Evolutionary conservation across 768 basidiomycete species (phyloP).

Genomic region (Pulveroboletus ravenelii): DNA sequence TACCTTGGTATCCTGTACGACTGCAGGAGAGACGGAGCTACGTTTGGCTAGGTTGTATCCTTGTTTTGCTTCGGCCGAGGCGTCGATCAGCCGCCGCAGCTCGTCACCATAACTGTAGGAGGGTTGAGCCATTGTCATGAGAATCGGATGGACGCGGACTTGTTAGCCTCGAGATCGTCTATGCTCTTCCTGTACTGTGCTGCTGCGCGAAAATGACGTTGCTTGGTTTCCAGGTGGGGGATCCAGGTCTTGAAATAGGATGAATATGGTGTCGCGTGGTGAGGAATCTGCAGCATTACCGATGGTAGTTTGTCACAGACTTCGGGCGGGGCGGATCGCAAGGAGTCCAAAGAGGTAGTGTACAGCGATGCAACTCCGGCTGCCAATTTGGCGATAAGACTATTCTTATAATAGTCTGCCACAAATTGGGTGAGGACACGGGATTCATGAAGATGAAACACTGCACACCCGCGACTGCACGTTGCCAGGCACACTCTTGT

Average conservation of each 20-base stretch:
- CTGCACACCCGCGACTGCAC: constrained; percentile 70
- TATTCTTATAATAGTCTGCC: constrained; percentile 71
- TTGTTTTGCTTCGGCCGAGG: constrained; percentile 61
- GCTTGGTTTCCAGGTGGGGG: constrained; percentile 77
- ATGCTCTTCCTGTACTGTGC: constrained; percentile 85
- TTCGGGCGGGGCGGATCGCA: constrained; percentile 41
- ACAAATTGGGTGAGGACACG: background rate
- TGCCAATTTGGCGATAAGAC: constrained; percentile 77
- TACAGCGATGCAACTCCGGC: constrained; percentile 72
- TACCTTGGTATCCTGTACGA: constrained; percentile 80
- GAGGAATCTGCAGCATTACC: constrained; percentile 34
- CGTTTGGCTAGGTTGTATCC: constrained; percentile 66
- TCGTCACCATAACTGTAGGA: constrained; percentile 77
- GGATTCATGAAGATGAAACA: background rate
- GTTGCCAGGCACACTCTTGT: constrained; percentile 96
- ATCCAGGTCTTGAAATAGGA: constrained; percentile 54
- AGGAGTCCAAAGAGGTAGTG: constrained; percentile 39
- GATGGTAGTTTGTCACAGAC: constrained; percentile 49
- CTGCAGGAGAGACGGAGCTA: constrained; percentile 54
- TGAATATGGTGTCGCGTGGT: constrained; percentile 9
- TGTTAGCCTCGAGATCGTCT: constrained; percentile 78
- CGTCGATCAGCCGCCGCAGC: constrained; percentile 70
- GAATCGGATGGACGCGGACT: constrained; percentile 35
- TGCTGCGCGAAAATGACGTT: constrained; percentile 81
- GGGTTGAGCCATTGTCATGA: constrained; percentile 5